These are phyloP conservation scores for Mycena olivaceomarginata DNA, from an alignment of 768 basidiomycete genomes.

Conservation along the genomic window DNA sequence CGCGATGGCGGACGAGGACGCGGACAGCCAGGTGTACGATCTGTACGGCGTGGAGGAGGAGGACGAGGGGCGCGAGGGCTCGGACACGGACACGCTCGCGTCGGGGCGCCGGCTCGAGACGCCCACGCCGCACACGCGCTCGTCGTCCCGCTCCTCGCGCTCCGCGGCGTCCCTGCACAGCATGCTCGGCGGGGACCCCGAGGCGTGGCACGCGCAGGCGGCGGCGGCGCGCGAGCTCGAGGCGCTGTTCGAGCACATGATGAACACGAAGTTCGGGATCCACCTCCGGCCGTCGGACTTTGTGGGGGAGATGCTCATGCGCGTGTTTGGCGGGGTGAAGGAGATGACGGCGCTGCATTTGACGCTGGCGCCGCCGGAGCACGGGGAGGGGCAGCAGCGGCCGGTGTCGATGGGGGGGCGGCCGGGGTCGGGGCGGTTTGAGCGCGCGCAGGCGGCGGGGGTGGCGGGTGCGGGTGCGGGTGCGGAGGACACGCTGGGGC, in stretches of 20 bases:
- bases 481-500: slow-evolving; percentile 49
- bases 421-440: neutral
- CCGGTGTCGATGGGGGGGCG: slow-evolving; percentile 4
- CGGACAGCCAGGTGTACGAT: slow-evolving; percentile 42
- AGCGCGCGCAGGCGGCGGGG: neutral
- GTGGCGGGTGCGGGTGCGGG: neutral
- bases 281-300: slow-evolving; percentile 72
- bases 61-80: slow-evolving; percentile 32
- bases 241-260: slow-evolving; percentile 75
- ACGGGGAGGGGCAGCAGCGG: slow-evolving; percentile 3
- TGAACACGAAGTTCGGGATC: slow-evolving; percentile 69
- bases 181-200: slow-evolving; percentile 8
- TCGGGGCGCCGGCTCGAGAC: slow-evolving; percentile 23
- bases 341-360: slow-evolving; percentile 71
- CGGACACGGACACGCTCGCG: slow-evolving; percentile 40
- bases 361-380: slow-evolving; percentile 71
- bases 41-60: slow-evolving; percentile 41
- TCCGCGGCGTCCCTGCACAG: slow-evolving; percentile 11
- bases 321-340: slow-evolving; percentile 68
- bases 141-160: slow-evolving; percentile 27
- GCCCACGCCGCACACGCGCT: slow-evolving; percentile 14
- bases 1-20: neutral
- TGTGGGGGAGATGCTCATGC: slow-evolving; percentile 64
- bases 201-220: slow-evolving; percentile 64
- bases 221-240: slow-evolving; percentile 70